Conservation (phyloP, 495 filamentous ascomycete genomes). For the Tuber microsphaerosporum region DNA sequence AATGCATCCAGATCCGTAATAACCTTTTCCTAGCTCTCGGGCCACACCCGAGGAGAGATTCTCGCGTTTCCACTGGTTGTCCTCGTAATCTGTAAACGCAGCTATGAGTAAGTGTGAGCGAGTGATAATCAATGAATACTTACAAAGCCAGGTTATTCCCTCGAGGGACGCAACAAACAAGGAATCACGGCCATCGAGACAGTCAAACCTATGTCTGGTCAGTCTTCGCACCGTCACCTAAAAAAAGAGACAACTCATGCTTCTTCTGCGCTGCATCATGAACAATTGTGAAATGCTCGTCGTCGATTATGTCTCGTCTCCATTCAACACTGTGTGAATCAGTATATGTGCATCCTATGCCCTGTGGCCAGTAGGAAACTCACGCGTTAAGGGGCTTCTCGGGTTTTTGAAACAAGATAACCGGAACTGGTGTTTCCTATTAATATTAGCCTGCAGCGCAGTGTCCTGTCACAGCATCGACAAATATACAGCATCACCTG, state of each 20-base stretch:
- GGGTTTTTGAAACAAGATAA: slow-evolving; percentile 29
- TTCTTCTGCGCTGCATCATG: slow-evolving; percentile 22
- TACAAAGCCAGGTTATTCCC: slow-evolving; percentile 34
- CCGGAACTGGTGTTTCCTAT: slow-evolving; percentile 24
- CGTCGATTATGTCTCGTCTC: slow-evolving; percentile 29
- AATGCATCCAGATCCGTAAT: slow-evolving; percentile 30
- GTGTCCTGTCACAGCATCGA: neutral
- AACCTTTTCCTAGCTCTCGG: slow-evolving; percentile 12
- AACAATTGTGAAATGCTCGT: slow-evolving; percentile 30
- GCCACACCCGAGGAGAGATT: slow-evolving; percentile 10
- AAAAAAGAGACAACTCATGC: neutral
- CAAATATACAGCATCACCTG: slow-evolving; percentile 12
- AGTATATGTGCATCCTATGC: neutral
- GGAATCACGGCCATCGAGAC: slow-evolving; percentile 28
- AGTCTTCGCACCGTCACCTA: neutral
- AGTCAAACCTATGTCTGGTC: slow-evolving; percentile 17
- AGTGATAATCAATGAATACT: neutral
- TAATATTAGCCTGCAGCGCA: neutral
- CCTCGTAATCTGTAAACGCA: slow-evolving; percentile 14
- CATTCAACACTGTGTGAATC: slow-evolving; percentile 23
- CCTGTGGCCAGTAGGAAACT: neutral
- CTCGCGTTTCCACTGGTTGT: slow-evolving; percentile 9
- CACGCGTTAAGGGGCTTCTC: slow-evolving; percentile 26
- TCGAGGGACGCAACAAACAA: slow-evolving; percentile 32
- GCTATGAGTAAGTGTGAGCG: neutral